Evolutionary conservation across 768 basidiomycete species (phyloP).

Genomic region (Peribolospora baueri): DNA sequence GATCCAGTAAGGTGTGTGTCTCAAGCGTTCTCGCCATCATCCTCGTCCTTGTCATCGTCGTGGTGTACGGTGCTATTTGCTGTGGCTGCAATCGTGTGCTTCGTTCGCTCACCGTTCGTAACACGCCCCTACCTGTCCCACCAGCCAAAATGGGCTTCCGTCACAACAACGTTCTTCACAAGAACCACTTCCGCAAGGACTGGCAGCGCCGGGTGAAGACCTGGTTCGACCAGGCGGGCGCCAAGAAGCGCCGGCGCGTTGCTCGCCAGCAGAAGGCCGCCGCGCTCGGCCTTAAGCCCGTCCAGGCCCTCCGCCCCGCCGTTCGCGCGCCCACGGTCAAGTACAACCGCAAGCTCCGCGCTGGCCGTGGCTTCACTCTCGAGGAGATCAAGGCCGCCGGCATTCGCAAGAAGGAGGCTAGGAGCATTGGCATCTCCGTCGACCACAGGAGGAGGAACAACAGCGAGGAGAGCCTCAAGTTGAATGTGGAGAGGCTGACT

Average conservation of each 20-base stretch:
- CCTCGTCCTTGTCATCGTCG: no score
- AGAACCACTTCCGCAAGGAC: constrained; percentile 94
- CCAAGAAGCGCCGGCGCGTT: constrained; percentile 79
- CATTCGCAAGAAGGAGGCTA: constrained; percentile 75
- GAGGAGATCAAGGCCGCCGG: constrained; percentile 91
- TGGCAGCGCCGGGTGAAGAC: constrained; percentile 91
- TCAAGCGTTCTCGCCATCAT: no score
- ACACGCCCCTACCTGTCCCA: not conserved
- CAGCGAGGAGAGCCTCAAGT: constrained; percentile 83
- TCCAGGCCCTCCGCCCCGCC: constrained; percentile 74
- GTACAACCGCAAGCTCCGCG: constrained; percentile 93
- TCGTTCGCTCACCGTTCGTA: no score
- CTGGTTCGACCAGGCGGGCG: constrained; percentile 98
- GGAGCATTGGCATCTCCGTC: constrained; percentile 75
- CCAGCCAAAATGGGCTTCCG: constrained; percentile 38
- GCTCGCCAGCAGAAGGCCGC: constrained; percentile 82
- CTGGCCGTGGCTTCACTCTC: constrained; percentile 88
- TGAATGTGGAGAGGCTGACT: constrained; percentile 83
- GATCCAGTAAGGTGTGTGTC: no score
- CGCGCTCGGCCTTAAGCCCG: constrained; percentile 70
- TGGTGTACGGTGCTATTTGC: no score
- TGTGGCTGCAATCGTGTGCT: no score
- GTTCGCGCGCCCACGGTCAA: constrained; percentile 89
- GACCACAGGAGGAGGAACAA: constrained; percentile 91
- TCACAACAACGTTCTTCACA: constrained; percentile 72